These are phyloP conservation scores for Stereocaulon alpinum DNA, from an alignment of 495 filamentous ascomycete genomes.

Conservation along the genomic window DNA sequence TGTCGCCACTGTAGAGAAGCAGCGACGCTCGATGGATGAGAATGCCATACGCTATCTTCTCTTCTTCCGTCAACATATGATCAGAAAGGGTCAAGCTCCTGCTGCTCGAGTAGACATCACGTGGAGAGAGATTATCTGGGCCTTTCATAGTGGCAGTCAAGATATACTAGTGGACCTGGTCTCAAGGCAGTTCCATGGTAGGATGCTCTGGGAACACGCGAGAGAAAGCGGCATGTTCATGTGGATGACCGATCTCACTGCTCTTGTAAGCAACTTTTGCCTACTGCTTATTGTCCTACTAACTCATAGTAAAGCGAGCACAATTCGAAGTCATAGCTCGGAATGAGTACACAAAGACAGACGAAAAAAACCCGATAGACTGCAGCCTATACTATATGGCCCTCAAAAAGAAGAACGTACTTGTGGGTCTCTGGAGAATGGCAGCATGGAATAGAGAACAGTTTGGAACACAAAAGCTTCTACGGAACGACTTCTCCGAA, in stretches of 20 bases:
- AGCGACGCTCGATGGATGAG: slow-evolving; percentile 83
- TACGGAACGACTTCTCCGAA: slow-evolving; percentile 82
- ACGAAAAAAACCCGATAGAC: slow-evolving; percentile 85
- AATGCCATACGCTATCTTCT: slow-evolving; percentile 86
- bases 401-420: slow-evolving; percentile 79
- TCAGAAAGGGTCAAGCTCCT: slow-evolving; percentile 52
- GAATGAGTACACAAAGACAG: slow-evolving; percentile 83
- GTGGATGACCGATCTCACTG: slow-evolving; percentile 73
- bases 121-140: slow-evolving; percentile 94
- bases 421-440: slow-evolving; percentile 93
- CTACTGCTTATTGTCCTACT: slow-evolving; percentile 12
- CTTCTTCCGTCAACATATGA: slow-evolving; percentile 76
- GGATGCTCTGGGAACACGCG: slow-evolving; percentile 75
- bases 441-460: slow-evolving; percentile 86
- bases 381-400: slow-evolving; percentile 90
- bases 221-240: slow-evolving; percentile 85
- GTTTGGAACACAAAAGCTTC: slow-evolving; percentile 56
- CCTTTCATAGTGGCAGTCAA: slow-evolving; percentile 82
- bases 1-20: slow-evolving; percentile 75
- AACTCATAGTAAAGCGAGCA: slow-evolving; percentile 40
- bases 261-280: slow-evolving; percentile 50
- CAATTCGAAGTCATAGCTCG: slow-evolving; percentile 86
- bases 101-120: slow-evolving; percentile 58
- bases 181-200: slow-evolving; percentile 64
- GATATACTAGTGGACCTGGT: slow-evolving; percentile 87